Evolutionary conservation across 345 rosid species (phyloP).

Genomic region (Acer saccharum): DNA sequence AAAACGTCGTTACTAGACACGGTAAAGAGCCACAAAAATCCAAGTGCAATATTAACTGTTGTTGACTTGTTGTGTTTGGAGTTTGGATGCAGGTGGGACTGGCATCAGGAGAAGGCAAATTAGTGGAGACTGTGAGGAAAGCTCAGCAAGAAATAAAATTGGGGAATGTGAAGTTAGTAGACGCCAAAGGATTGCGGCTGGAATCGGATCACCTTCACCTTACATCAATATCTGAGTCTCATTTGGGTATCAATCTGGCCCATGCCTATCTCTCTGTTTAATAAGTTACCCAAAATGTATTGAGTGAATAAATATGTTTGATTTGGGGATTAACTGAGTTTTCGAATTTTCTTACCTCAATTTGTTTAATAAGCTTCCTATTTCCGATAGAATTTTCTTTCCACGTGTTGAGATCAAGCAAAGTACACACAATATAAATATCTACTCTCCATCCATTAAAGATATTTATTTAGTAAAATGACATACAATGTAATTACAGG

Average conservation of each 20-base stretch:
- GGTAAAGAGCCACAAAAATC: background rate
- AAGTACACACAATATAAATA: no score
- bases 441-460: no score
- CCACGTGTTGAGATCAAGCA: no score
- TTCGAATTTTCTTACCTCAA: no score
- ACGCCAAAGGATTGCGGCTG: slow-evolving; percentile 41
- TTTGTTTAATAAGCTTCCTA: no score
- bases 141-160: slow-evolving; percentile 32
- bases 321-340: no score
- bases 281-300: no score
- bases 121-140: slow-evolving; percentile 33
- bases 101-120: slow-evolving; percentile 46
- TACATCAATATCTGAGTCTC: slow-evolving; percentile 35
- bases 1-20: no score
- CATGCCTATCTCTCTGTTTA: slow-evolving; percentile 20
- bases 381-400: no score
- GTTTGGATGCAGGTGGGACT: slow-evolving; percentile 34
- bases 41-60: background rate
- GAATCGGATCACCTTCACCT: slow-evolving; percentile 43
- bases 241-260: slow-evolving; percentile 32
- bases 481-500: no score
- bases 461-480: no score
- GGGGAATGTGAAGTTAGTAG: slow-evolving; percentile 36
- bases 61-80: background rate
- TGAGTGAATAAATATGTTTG: no score